Conservation (phyloP, 768 basidiomycete genomes). For the Boletus rufocinnamomeus region DNA sequence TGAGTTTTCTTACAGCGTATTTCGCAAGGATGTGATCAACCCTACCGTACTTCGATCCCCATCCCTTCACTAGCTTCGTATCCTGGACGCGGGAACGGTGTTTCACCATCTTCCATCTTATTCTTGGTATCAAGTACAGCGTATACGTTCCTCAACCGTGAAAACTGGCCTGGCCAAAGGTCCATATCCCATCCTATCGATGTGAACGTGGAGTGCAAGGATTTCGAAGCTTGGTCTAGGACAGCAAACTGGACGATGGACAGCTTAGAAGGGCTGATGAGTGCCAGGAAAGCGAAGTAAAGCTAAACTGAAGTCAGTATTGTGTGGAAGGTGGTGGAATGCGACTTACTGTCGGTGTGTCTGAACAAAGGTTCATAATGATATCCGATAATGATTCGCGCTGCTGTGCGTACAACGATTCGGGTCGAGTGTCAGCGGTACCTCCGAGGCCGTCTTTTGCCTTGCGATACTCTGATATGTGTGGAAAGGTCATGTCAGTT, state of each 20-base stretch:
- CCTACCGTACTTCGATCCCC: constrained; percentile 24
- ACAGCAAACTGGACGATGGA: constrained; percentile 35
- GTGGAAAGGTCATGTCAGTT: background rate
- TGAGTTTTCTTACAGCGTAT: background rate
- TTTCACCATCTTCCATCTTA: constrained; percentile 30
- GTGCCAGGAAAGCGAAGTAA: constrained; percentile 33
- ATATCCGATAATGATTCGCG: constrained; percentile 8
- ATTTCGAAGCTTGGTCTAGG: constrained; percentile 28
- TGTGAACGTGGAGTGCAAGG: constrained; percentile 27
- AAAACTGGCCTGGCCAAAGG: constrained; percentile 18
- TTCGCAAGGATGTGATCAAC: background rate
- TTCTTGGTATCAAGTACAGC: constrained; percentile 21
- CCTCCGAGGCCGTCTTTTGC: constrained; percentile 22
- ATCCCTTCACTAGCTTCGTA: constrained; percentile 16
- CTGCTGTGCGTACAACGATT: constrained; percentile 13
- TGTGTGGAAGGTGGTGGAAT: background rate
- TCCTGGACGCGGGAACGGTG: constrained; percentile 25
- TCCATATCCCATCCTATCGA: constrained; percentile 7
- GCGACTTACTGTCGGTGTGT: constrained; percentile 21
- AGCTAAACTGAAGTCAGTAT: constrained; percentile 13
- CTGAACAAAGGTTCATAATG: constrained; percentile 13
- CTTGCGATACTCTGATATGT: constrained; percentile 23
- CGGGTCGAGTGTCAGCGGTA: constrained; percentile 13
- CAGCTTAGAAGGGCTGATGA: constrained; percentile 27
- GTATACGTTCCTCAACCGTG: constrained; percentile 29